Conservation (phyloP, 1,139 yeast species). For the Kodamaea plutei region DNA sequence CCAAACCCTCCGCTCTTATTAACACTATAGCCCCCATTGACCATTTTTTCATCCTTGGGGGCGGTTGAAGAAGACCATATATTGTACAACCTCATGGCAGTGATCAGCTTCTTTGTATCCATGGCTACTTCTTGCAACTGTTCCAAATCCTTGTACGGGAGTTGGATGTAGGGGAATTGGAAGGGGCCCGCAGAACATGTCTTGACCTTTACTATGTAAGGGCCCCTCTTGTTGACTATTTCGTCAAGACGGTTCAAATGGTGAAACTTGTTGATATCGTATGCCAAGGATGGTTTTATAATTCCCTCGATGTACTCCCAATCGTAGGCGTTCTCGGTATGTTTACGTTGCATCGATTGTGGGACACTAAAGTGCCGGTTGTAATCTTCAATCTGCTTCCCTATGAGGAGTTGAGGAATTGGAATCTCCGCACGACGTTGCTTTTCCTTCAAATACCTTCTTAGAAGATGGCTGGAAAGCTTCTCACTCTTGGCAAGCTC, state of each 20-base stretch:
- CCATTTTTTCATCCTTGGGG: conserved; percentile 12
- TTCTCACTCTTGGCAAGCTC: conserved; percentile 11
- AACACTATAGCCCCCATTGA: conserved; percentile 28
- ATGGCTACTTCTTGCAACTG: conserved; percentile 12
- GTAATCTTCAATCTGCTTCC: conserved; percentile 10
- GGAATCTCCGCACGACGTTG: conserved; percentile 28
- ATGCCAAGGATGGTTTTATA: conserved; percentile 35
- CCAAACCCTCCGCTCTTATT: conserved; percentile 30
- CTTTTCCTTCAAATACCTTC: conserved; percentile 26
- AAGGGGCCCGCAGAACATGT: conserved; percentile 31
- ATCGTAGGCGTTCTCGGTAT: conserved; percentile 30
- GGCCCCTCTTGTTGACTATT: conserved; percentile 34
- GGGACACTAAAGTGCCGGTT: conserved; percentile 14
- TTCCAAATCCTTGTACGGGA: conserved; percentile 22
- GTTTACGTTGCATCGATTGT: conserved; percentile 17
- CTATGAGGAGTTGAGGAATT: conserved; percentile 32
- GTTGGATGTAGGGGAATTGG: conserved; percentile 25
- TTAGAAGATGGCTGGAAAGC: conserved; percentile 18
- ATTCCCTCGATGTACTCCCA: conserved; percentile 30
- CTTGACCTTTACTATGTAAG: conserved; percentile 30
- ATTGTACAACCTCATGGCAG: conserved; percentile 18
- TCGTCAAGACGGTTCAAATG: conserved; percentile 17
- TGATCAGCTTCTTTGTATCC: conserved; percentile 26
- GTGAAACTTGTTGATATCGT: conserved; percentile 30
- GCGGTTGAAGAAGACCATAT: conserved; percentile 25